A percentile compares a stretch with the other conserved stretches of the same genome.
Conservation (phyloP, 441 rosid genomes). For the Eruca vesicaria region DNA sequence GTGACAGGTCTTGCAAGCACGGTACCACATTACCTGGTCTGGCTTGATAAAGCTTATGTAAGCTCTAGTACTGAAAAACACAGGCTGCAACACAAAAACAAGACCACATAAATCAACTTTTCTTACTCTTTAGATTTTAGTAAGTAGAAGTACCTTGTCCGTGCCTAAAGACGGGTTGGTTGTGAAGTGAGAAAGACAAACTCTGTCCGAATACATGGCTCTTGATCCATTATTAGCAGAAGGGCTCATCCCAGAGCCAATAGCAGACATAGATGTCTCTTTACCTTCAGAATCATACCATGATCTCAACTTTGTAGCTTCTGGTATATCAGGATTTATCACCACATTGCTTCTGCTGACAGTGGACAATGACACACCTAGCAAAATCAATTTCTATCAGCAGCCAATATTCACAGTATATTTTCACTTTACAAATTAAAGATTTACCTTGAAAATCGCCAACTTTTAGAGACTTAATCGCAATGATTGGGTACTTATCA, state of each 20-base stretch:
- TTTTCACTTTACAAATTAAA: too few relatives aligned
- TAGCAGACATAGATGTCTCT: constrained; percentile 60
- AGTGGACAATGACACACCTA: constrained; percentile 80
- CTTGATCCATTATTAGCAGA: constrained; percentile 47
- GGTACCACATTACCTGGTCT: constrained; percentile 91
- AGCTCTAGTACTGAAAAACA: constrained; percentile 61
- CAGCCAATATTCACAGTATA: not conserved
- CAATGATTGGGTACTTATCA: constrained; percentile 61
- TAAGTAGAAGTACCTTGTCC: constrained; percentile 54
- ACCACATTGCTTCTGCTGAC: constrained; percentile 55
- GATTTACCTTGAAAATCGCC: constrained; percentile 74
- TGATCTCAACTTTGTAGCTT: constrained; percentile 58
- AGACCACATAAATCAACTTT: not conserved
- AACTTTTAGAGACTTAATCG: constrained; percentile 74
- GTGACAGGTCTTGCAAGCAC: constrained; percentile 88
- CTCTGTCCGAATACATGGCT: constrained; percentile 72
- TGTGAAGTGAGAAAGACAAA: constrained; percentile 56
- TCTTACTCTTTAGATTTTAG: not conserved
- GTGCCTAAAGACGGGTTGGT: constrained; percentile 61
- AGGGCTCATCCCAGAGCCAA: constrained; percentile 60
- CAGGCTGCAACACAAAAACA: constrained; percentile 55
- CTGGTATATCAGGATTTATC: constrained; percentile 66
- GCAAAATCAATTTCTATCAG: constrained; percentile 3
- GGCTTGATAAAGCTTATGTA: constrained; percentile 71
- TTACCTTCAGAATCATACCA: constrained; percentile 91